Conservation (phyloP, 2,329 filamentous ascomycete species). For the Drechmeria coniospora region DNA sequence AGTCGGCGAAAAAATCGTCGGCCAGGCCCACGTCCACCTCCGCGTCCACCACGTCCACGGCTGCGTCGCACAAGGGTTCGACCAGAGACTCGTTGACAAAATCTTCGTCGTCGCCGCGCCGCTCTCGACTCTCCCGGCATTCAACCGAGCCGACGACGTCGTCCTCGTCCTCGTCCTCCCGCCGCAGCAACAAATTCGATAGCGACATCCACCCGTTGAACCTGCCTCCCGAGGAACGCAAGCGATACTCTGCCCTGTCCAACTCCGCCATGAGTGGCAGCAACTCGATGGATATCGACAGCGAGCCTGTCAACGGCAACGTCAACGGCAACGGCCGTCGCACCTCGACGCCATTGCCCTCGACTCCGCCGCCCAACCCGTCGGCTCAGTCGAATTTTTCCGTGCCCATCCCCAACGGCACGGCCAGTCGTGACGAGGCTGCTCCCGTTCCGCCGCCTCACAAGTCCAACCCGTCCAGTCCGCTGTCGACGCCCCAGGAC, state of each 20-base stretch:
- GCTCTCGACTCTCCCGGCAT: slow-evolving; percentile 30
- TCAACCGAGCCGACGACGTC: slow-evolving; percentile 31
- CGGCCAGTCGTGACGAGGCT: slow-evolving; percentile 23
- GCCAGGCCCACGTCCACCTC: neutral
- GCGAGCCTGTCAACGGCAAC: slow-evolving; percentile 30
- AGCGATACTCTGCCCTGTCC: slow-evolving; percentile 55
- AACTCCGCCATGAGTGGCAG: slow-evolving; percentile 39
- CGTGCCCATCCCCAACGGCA: slow-evolving; percentile 35
- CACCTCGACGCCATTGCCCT: slow-evolving; percentile 17
- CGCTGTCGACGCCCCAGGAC: slow-evolving; percentile 39
- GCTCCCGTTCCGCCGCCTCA: slow-evolving; percentile 58
- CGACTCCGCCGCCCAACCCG: slow-evolving; percentile 32
- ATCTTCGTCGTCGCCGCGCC: slow-evolving; percentile 18
- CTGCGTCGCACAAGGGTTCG: slow-evolving; percentile 15
- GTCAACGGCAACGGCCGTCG: slow-evolving; percentile 23
- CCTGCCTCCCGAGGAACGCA: slow-evolving; percentile 75
- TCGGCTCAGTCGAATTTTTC: slow-evolving; percentile 30
- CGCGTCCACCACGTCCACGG: slow-evolving; percentile 5
- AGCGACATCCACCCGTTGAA: slow-evolving; percentile 76
- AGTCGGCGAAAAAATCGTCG: slow-evolving; percentile 16
- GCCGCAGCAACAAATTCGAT: slow-evolving; percentile 40
- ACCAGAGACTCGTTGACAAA: slow-evolving; percentile 6
- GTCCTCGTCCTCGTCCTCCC: slow-evolving; percentile 19
- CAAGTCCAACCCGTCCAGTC: slow-evolving; percentile 46
- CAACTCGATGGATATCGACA: slow-evolving; percentile 65